A percentile compares a stretch with the other conserved stretches of the same genome.
These are phyloP conservation scores for Thelonectria blattea DNA, from an alignment of 2,329 filamentous ascomycete genomes.

Conservation along the genomic window DNA sequence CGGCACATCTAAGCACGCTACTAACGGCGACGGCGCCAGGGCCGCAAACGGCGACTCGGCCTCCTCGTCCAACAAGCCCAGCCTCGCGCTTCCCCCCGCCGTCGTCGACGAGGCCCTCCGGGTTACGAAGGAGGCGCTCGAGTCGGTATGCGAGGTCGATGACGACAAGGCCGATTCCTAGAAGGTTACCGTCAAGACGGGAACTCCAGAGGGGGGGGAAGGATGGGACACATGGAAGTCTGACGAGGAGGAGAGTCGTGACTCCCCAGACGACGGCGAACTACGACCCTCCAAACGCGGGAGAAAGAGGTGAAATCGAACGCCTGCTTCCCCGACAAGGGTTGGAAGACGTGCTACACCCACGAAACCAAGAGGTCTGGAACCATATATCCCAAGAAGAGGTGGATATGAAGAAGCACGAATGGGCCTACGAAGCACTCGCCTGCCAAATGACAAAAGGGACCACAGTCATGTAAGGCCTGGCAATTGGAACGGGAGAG, in stretches of 20 bases:
- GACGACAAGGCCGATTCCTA: constrained; percentile 38
- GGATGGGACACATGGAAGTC: not conserved
- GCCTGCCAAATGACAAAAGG: not conserved
- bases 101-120: constrained; percentile 69
- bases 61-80: constrained; percentile 35
- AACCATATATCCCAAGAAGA: no score
- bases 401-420: not conserved
- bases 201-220: constrained; percentile 4
- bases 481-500: not conserved
- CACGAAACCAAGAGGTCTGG: no score
- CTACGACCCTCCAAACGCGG: no score
- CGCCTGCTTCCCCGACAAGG: no score
- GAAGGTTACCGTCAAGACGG: not conserved
- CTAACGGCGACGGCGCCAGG: constrained; percentile 41
- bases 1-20: constrained; percentile 44
- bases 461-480: not conserved
- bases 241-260: not conserved
- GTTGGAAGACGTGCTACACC: no score
- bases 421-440: constrained; percentile 2
- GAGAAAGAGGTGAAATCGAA: no score
- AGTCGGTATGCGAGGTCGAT: constrained; percentile 53
- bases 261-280: no score
- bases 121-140: constrained; percentile 64
- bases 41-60: constrained; percentile 34
- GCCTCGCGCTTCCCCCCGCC: constrained; percentile 62